Conservation (phyloP, 495 filamentous ascomycete genomes). For the Penicillium flavigenum region DNA sequence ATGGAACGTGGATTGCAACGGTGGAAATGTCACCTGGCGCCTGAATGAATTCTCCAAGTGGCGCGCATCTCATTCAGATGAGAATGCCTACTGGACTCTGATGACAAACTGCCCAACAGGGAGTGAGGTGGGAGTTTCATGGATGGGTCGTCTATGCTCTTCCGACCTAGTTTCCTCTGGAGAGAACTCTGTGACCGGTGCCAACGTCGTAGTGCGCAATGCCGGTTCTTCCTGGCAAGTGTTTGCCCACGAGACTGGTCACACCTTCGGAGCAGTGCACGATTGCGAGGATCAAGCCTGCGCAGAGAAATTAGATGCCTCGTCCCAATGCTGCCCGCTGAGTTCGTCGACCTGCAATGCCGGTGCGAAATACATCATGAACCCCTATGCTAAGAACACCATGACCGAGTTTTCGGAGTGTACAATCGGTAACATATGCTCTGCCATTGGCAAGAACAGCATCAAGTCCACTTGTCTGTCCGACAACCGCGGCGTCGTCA, state of each 20-base stretch:
- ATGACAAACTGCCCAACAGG: slow-evolving; percentile 82
- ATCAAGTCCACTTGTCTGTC: slow-evolving; percentile 75
- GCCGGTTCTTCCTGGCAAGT: slow-evolving; percentile 85
- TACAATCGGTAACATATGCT: slow-evolving; percentile 91
- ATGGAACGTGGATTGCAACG: slow-evolving; percentile 78
- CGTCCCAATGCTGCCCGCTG: slow-evolving; percentile 87
- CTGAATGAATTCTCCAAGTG: slow-evolving; percentile 86
- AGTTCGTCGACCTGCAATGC: slow-evolving; percentile 71
- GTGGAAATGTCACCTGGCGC: slow-evolving; percentile 68
- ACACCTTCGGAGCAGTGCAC: slow-evolving; percentile 95
- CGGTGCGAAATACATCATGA: slow-evolving; percentile 83
- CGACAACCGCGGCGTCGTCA: slow-evolving; percentile 79
- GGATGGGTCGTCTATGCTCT: slow-evolving; percentile 87
- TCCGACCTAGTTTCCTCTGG: slow-evolving; percentile 49
- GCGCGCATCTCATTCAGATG: slow-evolving; percentile 71
- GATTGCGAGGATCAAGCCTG: slow-evolving; percentile 79
- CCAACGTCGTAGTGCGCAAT: slow-evolving; percentile 88
- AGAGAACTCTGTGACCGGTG: slow-evolving; percentile 70
- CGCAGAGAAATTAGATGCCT: slow-evolving; percentile 53
- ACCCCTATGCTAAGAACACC: slow-evolving; percentile 72
- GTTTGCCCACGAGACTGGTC: slow-evolving; percentile 92
- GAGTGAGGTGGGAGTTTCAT: slow-evolving; percentile 86
- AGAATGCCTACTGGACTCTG: slow-evolving; percentile 91
- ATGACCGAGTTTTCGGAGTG: slow-evolving; percentile 84
- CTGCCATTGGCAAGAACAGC: slow-evolving; percentile 77